Evolutionary conservation across 495 filamentous ascomycete genomes (phyloP).

Genomic region (Elaphomyces granulatus): DNA sequence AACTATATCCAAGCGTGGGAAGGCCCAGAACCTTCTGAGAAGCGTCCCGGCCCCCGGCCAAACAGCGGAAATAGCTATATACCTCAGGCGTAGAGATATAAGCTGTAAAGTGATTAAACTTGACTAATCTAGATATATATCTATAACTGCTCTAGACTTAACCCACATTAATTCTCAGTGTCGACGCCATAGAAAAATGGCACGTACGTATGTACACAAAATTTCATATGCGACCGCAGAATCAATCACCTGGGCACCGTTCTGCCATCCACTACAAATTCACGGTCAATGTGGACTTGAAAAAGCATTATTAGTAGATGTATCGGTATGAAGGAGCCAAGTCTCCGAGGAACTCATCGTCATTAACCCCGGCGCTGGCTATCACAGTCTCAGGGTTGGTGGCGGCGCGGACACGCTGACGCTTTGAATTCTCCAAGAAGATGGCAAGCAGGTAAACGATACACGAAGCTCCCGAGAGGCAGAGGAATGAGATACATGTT

Average conservation of each 20-base stretch:
- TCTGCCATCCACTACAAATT: too few species aligned
- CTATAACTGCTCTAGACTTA: neutral
- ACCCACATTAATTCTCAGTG: neutral
- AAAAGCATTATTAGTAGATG: too few species aligned
- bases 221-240: too few species aligned
- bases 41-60: too few species aligned
- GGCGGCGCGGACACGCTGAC: slow-evolving; percentile 25
- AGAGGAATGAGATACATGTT: slow-evolving; percentile 63
- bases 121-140: slow-evolving; percentile 1
- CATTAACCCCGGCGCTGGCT: slow-evolving; percentile 14
- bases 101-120: too few species aligned
- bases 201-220: neutral
- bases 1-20: too few species aligned
- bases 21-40: too few species aligned
- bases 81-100: too few species aligned
- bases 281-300: too few species aligned
- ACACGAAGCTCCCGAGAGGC: slow-evolving; percentile 47
- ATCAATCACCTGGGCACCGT: too few species aligned
- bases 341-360: slow-evolving; percentile 25
- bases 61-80: too few species aligned
- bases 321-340: slow-evolving; percentile 30
- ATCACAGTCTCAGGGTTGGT: slow-evolving; percentile 7
- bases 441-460: slow-evolving; percentile 45
- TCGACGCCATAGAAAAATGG: neutral
- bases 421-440: slow-evolving; percentile 48